These are phyloP conservation scores for Wallemia hederae DNA, from an alignment of 1,284 basidiomycete genomes.

Conservation along the genomic window DNA sequence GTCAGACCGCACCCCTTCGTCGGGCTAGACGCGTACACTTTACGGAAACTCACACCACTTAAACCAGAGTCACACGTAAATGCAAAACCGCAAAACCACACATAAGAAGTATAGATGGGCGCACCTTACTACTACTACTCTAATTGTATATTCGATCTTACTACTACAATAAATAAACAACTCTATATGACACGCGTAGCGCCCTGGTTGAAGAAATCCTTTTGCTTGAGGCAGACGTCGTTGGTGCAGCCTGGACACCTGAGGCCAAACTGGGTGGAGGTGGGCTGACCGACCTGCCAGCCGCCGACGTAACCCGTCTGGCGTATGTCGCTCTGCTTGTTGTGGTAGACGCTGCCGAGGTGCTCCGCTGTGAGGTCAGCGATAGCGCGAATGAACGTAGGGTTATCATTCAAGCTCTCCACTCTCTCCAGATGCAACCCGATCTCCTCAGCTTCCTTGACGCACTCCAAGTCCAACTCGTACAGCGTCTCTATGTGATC, in stretches of 20 bases:
- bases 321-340: constrained; percentile 6
- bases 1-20: too few species aligned
- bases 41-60: too few species aligned
- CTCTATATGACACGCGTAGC: constrained; percentile 12
- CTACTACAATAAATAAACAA: not conserved
- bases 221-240: constrained; percentile 54
- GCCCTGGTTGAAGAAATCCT: constrained; percentile 50
- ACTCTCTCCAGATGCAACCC: constrained; percentile 76
- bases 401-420: constrained; percentile 89
- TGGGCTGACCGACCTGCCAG: constrained; percentile 22
- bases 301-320: constrained; percentile 9
- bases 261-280: constrained; percentile 51
- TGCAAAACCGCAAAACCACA: too few species aligned
- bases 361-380: constrained; percentile 76
- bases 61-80: too few species aligned
- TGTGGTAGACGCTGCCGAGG: constrained; percentile 17
- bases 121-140: not conserved
- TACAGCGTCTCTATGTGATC: constrained; percentile 98
- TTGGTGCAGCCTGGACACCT: constrained; percentile 85
- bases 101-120: too few species aligned
- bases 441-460: constrained; percentile 66
- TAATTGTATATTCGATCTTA: not conserved
- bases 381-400: constrained; percentile 82
- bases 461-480: constrained; percentile 84
- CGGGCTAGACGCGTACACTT: too few species aligned